These are phyloP conservation scores for Pseudogymnoascus sp. DNA, from an alignment of 2,329 filamentous ascomycete species.

Conservation along the genomic window DNA sequence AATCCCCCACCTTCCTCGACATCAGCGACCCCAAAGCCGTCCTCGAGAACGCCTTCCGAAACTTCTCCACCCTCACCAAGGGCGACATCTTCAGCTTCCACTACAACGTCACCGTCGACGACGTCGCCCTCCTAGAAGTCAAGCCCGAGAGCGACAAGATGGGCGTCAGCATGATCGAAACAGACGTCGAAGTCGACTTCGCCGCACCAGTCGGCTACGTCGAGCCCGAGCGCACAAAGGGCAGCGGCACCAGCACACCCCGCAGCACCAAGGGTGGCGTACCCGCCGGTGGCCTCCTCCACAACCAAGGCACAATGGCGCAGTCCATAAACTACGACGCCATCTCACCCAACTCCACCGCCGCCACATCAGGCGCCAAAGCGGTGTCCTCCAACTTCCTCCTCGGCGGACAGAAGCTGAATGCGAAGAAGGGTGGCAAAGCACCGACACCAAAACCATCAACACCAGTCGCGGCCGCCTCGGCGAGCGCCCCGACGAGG, in stretches of 20 bases:
- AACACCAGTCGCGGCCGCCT: slow-evolving; percentile 60
- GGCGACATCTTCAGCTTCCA: slow-evolving; percentile 93
- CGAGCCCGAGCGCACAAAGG: slow-evolving; percentile 60
- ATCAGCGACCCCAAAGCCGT: slow-evolving; percentile 97
- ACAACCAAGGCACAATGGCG: slow-evolving; percentile 88
- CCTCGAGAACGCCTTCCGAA: slow-evolving; percentile 90
- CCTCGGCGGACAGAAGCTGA: slow-evolving; percentile 74
- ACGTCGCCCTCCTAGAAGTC: slow-evolving; percentile 87
- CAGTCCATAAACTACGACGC: slow-evolving; percentile 94
- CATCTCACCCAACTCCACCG: slow-evolving; percentile 71
- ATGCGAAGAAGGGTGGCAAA: slow-evolving; percentile 74
- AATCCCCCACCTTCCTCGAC: slow-evolving; percentile 87
- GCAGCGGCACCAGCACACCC: slow-evolving; percentile 82
- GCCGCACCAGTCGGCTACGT: slow-evolving; percentile 90
- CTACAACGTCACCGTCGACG: slow-evolving; percentile 92
- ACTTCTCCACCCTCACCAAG: slow-evolving; percentile 88
- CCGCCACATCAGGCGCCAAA: slow-evolving; percentile 55
- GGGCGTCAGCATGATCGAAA: slow-evolving; percentile 91
- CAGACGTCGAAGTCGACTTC: slow-evolving; percentile 94
- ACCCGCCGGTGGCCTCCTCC: slow-evolving; percentile 67
- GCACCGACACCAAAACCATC: slow-evolving; percentile 64
- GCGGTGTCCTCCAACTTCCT: slow-evolving; percentile 71
- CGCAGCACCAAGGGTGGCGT: slow-evolving; percentile 58
- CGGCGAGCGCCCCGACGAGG: slow-evolving; percentile 30
- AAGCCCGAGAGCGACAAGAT: slow-evolving; percentile 79